Conservation (phyloP, 805 yeast genomes). For the Lachancea dasiensis region DNA sequence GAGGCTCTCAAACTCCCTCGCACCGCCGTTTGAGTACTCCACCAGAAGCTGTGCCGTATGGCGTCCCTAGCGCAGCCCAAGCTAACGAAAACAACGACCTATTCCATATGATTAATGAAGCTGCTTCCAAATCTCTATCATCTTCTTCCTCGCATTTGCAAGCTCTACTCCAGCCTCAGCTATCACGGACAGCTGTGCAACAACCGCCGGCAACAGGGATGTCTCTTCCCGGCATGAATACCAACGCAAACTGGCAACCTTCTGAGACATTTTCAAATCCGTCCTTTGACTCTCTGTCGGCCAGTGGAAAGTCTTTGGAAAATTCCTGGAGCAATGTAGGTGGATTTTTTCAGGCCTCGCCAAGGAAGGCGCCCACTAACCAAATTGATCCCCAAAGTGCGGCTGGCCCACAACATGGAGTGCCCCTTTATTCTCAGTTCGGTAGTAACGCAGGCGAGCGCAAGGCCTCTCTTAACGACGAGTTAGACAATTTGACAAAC, state of each 20-base stretch:
- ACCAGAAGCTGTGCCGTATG: constrained; percentile 17
- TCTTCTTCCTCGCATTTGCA: constrained; percentile 21
- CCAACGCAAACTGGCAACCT: constrained; percentile 4
- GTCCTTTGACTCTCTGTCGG: constrained; percentile 3
- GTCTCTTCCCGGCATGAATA: constrained; percentile 1
- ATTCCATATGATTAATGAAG: constrained; percentile 26
- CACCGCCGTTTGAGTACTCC: constrained; percentile 11
- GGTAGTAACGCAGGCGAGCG: constrained; percentile 1
- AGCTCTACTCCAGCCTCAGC: constrained; percentile 12
- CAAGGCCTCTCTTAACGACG: constrained; percentile 22
- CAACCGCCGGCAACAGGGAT: neutral
- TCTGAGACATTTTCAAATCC: neutral
- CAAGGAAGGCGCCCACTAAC: constrained; percentile 1
- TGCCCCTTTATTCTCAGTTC: constrained; percentile 9
- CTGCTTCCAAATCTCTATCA: constrained; percentile 20
- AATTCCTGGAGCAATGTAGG: constrained; percentile 5
- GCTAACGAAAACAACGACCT: constrained; percentile 18
- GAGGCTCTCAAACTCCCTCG: constrained; percentile 24
- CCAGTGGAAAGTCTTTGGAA: neutral
- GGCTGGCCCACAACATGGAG: neutral
- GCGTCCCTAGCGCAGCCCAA: constrained; percentile 2
- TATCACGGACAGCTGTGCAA: neutral
- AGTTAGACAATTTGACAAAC: constrained; percentile 23
- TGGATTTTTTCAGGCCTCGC: constrained; percentile 5
- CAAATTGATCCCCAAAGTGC: constrained; percentile 1